These are phyloP conservation scores for maize (Zea mays) DNA, from an alignment of 176 grass and related monocot species.

Conservation along the genomic window Zm-B73-REFERENCE-NAM-5.0 NC_050102.1:15445001-15445500, in stretches of 20 bases:
- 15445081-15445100: background rate
- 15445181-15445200: background rate
- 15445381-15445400: too few relatives aligned
- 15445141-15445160: background rate
- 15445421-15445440: too few relatives aligned
- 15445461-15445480: too few relatives aligned
- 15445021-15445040: background rate
- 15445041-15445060: conserved; percentile 10
- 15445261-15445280: too few relatives aligned
- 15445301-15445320: too few relatives aligned
- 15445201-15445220: background rate
- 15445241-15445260: background rate
- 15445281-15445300: too few relatives aligned
- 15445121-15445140: background rate
- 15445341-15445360: too few relatives aligned
- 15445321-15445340: too few relatives aligned
- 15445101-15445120: background rate
- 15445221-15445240: conserved; percentile 5
- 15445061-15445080: background rate
- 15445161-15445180: background rate
- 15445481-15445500: too few relatives aligned
- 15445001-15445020: background rate
- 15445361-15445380: too few relatives aligned
- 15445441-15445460: too few relatives aligned
- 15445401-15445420: too few relatives aligned